These are phyloP conservation scores for Epichloe brachyelytri DNA, from an alignment of 2,329 filamentous ascomycete genomes.

Conservation along the genomic window DNA sequence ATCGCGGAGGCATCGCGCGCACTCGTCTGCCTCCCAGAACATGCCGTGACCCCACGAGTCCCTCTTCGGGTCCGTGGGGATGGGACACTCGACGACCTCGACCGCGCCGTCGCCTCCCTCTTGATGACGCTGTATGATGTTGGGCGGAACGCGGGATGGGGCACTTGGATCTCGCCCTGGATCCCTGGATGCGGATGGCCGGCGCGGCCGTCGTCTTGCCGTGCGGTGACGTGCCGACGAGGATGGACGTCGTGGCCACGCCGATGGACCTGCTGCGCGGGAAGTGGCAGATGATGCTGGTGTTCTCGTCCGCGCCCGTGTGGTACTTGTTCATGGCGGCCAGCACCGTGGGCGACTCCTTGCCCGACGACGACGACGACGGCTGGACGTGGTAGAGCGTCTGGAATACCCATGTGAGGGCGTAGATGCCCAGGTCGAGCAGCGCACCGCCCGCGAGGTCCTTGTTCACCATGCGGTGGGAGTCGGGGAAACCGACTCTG, in stretches of 20 bases:
- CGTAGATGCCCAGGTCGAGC: constrained; percentile 79
- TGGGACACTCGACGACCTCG: constrained; percentile 39
- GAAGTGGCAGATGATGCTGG: constrained; percentile 67
- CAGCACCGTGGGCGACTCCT: constrained; percentile 55
- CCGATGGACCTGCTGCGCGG: constrained; percentile 56
- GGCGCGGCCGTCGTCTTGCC: constrained; percentile 46
- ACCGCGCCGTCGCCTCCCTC: constrained; percentile 30
- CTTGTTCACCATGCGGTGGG: constrained; percentile 67
- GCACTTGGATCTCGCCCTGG: constrained; percentile 74
- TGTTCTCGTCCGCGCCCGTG: constrained; percentile 65
- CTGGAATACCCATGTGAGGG: constrained; percentile 84
- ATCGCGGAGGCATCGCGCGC: constrained; percentile 60
- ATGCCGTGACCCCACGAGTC: constrained; percentile 57
- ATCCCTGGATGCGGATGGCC: constrained; percentile 67
- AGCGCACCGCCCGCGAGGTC: constrained; percentile 73
- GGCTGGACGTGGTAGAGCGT: constrained; percentile 71
- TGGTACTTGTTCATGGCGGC: constrained; percentile 59
- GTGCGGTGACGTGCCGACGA: constrained; percentile 49
- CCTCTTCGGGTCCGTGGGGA: constrained; percentile 35
- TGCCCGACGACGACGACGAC: constrained; percentile 33
- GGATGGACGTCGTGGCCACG: constrained; percentile 55
- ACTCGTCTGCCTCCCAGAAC: constrained; percentile 82
- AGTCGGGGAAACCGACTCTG: constrained; percentile 41
- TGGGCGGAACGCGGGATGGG: constrained; percentile 58
- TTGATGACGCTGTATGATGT: constrained; percentile 51